phyloP scores from a whole-genome alignment of 768 basidiomycete species.

The Lentinula raphanica region DNA sequence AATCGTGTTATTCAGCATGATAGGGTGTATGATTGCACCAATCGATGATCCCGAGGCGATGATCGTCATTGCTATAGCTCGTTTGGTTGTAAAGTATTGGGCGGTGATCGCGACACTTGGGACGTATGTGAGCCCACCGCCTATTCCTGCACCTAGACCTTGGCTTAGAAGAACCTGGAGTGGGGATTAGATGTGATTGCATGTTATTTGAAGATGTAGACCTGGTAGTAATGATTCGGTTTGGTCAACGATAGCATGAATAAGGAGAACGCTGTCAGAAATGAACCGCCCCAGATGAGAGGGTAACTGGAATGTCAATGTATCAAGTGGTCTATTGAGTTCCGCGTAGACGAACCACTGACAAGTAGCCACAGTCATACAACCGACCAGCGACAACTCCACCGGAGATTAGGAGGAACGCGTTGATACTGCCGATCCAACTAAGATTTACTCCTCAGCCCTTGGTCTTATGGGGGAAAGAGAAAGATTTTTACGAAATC shows the following conservation, averaged over 20 bases:
- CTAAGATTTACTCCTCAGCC: conserved; percentile 1
- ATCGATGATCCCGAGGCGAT: conserved; percentile 42
- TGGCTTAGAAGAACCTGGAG: conserved; percentile 42
- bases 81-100: conserved; percentile 44
- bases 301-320: background rate
- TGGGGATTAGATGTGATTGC: background rate
- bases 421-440: conserved; percentile 31
- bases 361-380: conserved; percentile 46
- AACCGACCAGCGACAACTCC: conserved; percentile 37
- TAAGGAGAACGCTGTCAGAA: conserved; percentile 17
- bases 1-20: conserved; percentile 41
- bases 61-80: conserved; percentile 53
- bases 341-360: conserved; percentile 9
- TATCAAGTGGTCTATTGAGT: background rate
- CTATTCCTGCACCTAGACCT: conserved; percentile 51
- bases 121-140: conserved; percentile 50
- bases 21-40: conserved; percentile 48
- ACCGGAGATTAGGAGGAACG: conserved; percentile 35
- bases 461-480: background rate
- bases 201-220: no score
- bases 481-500: conserved; percentile 27
- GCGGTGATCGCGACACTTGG: conserved; percentile 46
- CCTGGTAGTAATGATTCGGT: conserved; percentile 44
- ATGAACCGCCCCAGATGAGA: background rate
- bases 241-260: conserved; percentile 49